Evolutionary conservation across 2,329 filamentous ascomycete genomes (phyloP).

Genomic region (Magnaporthiopsis rhizophila): DNA sequence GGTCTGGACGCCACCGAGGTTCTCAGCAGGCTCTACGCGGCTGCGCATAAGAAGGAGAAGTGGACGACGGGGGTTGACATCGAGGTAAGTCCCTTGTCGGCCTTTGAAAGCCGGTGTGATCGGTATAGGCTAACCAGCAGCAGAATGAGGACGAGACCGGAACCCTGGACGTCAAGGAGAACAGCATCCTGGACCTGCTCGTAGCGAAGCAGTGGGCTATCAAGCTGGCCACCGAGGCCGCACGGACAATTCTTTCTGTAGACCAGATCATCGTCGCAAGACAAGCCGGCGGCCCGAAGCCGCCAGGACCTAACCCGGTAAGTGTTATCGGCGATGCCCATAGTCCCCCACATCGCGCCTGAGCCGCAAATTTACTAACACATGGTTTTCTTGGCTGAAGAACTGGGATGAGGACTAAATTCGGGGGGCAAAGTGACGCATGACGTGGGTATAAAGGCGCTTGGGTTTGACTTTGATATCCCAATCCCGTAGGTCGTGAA

Average conservation of each 20-base stretch:
- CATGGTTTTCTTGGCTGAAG: slow-evolving; percentile 26
- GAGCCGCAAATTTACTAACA: not conserved
- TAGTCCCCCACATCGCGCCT: not conserved
- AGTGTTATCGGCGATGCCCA: too few species aligned
- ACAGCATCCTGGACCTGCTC: slow-evolving; percentile 87
- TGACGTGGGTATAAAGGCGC: not conserved
- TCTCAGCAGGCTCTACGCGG: slow-evolving; percentile 83
- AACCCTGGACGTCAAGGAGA: slow-evolving; percentile 74
- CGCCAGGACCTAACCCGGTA: slow-evolving; percentile 81
- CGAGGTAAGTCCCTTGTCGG: slow-evolving; percentile 47
- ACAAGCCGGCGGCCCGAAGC: slow-evolving; percentile 95
- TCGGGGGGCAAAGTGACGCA: not conserved
- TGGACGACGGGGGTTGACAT: slow-evolving; percentile 94
- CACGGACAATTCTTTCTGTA: slow-evolving; percentile 86
- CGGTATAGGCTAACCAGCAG: not conserved
- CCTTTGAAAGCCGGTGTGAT: not conserved
- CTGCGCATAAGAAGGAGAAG: slow-evolving; percentile 80
- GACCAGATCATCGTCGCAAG: slow-evolving; percentile 98
- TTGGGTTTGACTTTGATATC: not conserved
- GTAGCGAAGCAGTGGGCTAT: slow-evolving; percentile 95
- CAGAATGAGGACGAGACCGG: slow-evolving; percentile 72
- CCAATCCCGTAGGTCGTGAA: not conserved
- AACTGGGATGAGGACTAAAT: slow-evolving; percentile 57
- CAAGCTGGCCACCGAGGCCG: slow-evolving; percentile 90
- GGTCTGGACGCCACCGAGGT: slow-evolving; percentile 97